Percentiles rank a stretch among this genome's conserved stretches.
phyloP scores from a whole-genome alignment of 2,329 filamentous ascomycete genomes.

The Sporothrix pallida region DNA sequence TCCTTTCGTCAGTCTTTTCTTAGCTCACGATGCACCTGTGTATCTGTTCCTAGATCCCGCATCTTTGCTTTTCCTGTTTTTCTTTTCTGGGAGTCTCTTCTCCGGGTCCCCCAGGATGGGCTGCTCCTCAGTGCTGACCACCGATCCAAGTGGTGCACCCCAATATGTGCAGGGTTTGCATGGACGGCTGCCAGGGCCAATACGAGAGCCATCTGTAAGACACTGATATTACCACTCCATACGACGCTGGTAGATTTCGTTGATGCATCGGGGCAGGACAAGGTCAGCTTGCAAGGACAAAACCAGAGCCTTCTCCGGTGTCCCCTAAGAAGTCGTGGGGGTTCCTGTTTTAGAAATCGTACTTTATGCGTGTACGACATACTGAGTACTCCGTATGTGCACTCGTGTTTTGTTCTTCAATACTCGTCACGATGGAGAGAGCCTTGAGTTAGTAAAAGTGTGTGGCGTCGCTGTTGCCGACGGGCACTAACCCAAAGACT shows the following conservation, averaged over 20 bases:
- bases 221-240: background rate
- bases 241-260: background rate
- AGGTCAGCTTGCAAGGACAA: background rate
- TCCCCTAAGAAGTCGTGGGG: conserved; percentile 14
- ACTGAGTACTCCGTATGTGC: background rate
- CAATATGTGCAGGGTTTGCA: conserved; percentile 5
- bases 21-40: background rate
- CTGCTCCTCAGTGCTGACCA: background rate
- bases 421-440: conserved; percentile 13
- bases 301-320: background rate
- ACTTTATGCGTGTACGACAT: no score
- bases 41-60: background rate
- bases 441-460: background rate
- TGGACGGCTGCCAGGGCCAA: background rate
- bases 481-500: conserved; percentile 14
- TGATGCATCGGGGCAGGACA: no score
- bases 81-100: background rate
- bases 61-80: background rate
- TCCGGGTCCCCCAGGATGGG: background rate
- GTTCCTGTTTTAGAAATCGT: conserved; percentile 14
- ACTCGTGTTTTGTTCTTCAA: background rate
- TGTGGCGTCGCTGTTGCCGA: conserved; percentile 30
- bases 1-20: background rate
- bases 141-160: conserved; percentile 8
- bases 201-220: background rate